phyloP scores from a whole-genome alignment of 139 green algal genomes.

The Parachlorella kessleri region DNA sequence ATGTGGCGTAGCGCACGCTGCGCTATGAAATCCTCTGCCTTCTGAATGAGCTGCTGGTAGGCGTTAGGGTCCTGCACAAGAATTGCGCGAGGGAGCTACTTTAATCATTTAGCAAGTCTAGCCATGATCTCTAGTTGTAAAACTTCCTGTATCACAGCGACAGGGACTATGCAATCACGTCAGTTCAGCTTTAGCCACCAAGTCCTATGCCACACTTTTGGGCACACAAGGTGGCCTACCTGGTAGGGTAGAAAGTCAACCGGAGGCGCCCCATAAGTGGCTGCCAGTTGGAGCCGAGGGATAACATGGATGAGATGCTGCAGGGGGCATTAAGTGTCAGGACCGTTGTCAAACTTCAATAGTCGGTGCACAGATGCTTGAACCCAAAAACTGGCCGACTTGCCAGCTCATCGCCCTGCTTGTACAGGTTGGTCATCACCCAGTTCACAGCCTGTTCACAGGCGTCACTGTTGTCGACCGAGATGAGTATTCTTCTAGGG shows the following conservation, averaged over 20 bases:
- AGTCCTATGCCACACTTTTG: too few relatives aligned
- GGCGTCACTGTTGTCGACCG: conserved; percentile 49
- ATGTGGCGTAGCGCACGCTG: conserved; percentile 47
- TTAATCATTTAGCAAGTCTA: too few relatives aligned
- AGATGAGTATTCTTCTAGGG: conserved; percentile 39
- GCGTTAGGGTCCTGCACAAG: conserved; percentile 36
- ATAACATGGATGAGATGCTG: conserved; percentile 64
- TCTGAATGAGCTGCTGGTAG: conserved; percentile 55
- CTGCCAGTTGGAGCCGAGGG: conserved; percentile 44
- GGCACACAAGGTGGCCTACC: too few relatives aligned
- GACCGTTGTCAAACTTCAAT: too few relatives aligned
- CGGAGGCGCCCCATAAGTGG: conserved; percentile 50
- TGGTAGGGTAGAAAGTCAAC: conserved; percentile 64
- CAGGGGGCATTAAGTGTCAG: too few relatives aligned
- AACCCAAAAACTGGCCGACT: too few relatives aligned
- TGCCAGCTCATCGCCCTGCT: conserved; percentile 46
- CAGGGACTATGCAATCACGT: too few relatives aligned
- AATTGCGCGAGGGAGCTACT: background rate
- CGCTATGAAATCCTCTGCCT: conserved; percentile 60
- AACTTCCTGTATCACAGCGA: too few relatives aligned
- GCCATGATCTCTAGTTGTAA: too few relatives aligned
- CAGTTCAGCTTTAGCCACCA: too few relatives aligned
- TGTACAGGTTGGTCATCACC: conserved; percentile 44
- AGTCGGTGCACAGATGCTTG: too few relatives aligned
- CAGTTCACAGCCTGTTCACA: conserved; percentile 48